These are phyloP conservation scores for Pachyrhizus erosus DNA, from an alignment of 306 rosid genomes.

Conservation along the genomic window DNA sequence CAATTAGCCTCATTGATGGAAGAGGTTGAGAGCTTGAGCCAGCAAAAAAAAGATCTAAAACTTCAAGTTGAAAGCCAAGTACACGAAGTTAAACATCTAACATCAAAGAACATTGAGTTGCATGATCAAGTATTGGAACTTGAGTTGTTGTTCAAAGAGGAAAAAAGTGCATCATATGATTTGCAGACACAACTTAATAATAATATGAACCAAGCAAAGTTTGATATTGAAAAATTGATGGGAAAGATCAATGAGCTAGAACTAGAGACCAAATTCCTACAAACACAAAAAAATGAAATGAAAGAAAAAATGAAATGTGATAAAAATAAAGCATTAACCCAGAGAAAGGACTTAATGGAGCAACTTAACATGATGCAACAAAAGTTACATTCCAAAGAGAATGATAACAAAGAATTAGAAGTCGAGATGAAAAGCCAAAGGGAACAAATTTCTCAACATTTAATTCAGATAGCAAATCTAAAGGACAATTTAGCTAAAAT, in stretches of 20 bases:
- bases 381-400: constrained; percentile 46
- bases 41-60: constrained; percentile 51
- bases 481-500: constrained; percentile 50
- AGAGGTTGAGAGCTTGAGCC: constrained; percentile 44
- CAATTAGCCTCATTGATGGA: constrained; percentile 42
- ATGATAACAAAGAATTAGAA: constrained; percentile 51
- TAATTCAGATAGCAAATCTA: constrained; percentile 43
- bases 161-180: constrained; percentile 38
- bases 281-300: constrained; percentile 50
- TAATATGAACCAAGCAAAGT: constrained; percentile 40
- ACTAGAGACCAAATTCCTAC: constrained; percentile 34
- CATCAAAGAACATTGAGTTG: constrained; percentile 41
- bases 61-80: constrained; percentile 51
- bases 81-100: constrained; percentile 46
- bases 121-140: constrained; percentile 47
- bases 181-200: constrained; percentile 37
- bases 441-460: constrained; percentile 35
- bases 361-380: constrained; percentile 48
- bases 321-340: constrained; percentile 36
- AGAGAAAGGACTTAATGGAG: constrained; percentile 42
- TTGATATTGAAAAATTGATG: constrained; percentile 42
- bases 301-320: constrained; percentile 43
- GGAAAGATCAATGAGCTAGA: constrained; percentile 41
- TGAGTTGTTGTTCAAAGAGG: constrained; percentile 50
- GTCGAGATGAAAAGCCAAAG: constrained; percentile 46